Evolutionary conservation across 441 rosid genomes (phyloP).

Genomic region (Populus hybrid): DNA sequence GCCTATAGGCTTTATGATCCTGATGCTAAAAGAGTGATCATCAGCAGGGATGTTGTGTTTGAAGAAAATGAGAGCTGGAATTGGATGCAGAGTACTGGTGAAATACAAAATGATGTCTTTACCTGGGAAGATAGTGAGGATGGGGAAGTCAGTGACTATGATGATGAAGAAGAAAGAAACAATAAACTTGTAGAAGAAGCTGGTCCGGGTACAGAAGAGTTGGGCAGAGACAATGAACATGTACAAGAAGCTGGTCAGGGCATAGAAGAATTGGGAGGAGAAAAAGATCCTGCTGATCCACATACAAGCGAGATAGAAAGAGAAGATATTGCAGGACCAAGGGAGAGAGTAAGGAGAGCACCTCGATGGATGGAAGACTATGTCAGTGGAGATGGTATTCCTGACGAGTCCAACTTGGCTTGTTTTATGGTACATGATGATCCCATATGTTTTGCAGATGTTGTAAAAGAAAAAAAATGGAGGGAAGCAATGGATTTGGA

Average conservation of each 20-base stretch:
- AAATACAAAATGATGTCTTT: no score
- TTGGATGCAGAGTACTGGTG: neutral
- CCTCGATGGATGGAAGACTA: neutral
- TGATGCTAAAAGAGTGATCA: neutral
- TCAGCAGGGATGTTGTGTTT: neutral
- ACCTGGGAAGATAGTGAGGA: no score
- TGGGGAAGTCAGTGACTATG: no score
- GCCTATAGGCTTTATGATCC: neutral
- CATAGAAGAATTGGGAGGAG: no score
- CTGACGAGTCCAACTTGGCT: neutral
- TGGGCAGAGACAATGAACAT: no score
- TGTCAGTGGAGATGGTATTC: neutral
- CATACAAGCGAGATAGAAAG: neutral
- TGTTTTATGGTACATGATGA: neutral
- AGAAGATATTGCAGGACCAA: neutral
- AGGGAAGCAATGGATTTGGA: neutral
- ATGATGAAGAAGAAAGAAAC: no score
- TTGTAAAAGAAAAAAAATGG: neutral
- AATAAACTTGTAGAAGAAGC: no score
- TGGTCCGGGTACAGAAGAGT: no score
- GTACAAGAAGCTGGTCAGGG: neutral
- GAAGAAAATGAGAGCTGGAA: neutral
- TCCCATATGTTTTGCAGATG: neutral
- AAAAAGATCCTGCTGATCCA: rapidly evolving
- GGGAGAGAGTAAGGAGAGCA: neutral